A percentile compares a stretch with the other conserved stretches of the same genome.
phyloP scores from a whole-genome alignment of 106 monocot species.

The Posidonia australis region DNA sequence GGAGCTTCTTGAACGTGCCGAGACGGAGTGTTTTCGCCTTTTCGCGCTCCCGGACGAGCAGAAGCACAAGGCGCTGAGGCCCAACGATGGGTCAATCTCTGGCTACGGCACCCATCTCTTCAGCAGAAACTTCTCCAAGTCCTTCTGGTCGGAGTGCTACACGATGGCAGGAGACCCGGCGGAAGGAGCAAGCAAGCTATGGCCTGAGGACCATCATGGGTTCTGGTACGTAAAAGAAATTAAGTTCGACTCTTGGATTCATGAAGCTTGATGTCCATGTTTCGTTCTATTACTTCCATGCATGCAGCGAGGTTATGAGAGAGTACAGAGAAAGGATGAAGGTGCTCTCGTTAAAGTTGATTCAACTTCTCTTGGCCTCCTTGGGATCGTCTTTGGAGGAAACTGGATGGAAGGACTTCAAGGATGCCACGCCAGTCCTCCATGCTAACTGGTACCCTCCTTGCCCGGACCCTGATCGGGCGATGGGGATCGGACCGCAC shows the following conservation, averaged over 20 bases:
- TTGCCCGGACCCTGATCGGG: slow-evolving; percentile 67
- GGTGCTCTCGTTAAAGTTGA: slow-evolving; percentile 2
- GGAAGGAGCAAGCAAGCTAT: slow-evolving; percentile 36
- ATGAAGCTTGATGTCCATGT: not conserved
- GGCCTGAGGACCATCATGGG: slow-evolving; percentile 35
- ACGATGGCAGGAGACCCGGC: slow-evolving; percentile 51
- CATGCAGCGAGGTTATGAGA: slow-evolving; percentile 12
- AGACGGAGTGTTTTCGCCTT: slow-evolving; percentile 35
- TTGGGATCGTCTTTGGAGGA: slow-evolving; percentile 4
- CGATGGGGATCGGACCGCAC: slow-evolving; percentile 75
- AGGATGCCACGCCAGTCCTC: slow-evolving; percentile 4
- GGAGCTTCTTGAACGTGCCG: slow-evolving; percentile 35
- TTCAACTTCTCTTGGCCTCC: slow-evolving; percentile 6
- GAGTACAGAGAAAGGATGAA: slow-evolving; percentile 12
- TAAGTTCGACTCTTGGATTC: too few relatives aligned
- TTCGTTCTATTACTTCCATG: not conserved
- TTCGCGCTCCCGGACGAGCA: slow-evolving; percentile 37
- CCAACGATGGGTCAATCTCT: slow-evolving; percentile 26
- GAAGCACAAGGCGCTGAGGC: slow-evolving; percentile 56
- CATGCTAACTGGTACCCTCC: slow-evolving; percentile 55
- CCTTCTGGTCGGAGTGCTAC: slow-evolving; percentile 91
- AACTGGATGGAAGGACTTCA: not conserved
- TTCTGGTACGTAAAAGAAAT: too few relatives aligned
- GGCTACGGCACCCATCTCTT: slow-evolving; percentile 65
- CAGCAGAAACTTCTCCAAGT: slow-evolving; percentile 71